Percentiles rank a stretch among this genome's conserved stretches.
Conservation (phyloP, 345 rosid species). For the Aethionema arabicum region DNA sequence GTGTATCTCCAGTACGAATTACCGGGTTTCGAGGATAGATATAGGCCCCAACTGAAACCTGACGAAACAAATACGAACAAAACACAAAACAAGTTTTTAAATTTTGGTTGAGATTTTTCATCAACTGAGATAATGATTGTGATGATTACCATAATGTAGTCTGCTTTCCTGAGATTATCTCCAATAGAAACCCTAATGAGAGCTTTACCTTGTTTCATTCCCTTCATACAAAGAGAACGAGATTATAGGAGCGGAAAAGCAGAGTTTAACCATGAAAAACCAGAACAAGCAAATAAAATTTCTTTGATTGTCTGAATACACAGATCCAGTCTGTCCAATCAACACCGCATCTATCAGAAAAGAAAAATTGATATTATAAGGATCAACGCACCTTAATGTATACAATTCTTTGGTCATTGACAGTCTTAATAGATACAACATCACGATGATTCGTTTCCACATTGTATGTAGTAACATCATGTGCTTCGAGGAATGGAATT, state of each 20-base stretch:
- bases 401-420: constrained; percentile 42
- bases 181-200: constrained; percentile 65
- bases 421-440: constrained; percentile 51
- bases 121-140: neutral
- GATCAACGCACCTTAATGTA: constrained; percentile 62
- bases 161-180: constrained; percentile 53
- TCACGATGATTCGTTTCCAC: constrained; percentile 72
- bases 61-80: constrained; percentile 24
- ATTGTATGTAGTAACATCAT: constrained; percentile 48
- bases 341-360: constrained; percentile 9
- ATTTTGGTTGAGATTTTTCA: neutral
- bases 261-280: constrained; percentile 19
- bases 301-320: constrained; percentile 6
- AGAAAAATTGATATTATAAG: neutral
- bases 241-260: neutral
- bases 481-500: constrained; percentile 72
- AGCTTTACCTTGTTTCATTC: constrained; percentile 67
- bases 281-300: constrained; percentile 8
- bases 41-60: constrained; percentile 89
- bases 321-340: neutral
- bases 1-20: constrained; percentile 50
- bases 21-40: constrained; percentile 71
- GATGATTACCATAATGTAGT: constrained; percentile 64
- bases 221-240: constrained; percentile 47
- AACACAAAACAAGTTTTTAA: neutral